These are phyloP conservation scores for Boletus reticuloceps DNA, from an alignment of 768 basidiomycete species.

Conservation along the genomic window DNA sequence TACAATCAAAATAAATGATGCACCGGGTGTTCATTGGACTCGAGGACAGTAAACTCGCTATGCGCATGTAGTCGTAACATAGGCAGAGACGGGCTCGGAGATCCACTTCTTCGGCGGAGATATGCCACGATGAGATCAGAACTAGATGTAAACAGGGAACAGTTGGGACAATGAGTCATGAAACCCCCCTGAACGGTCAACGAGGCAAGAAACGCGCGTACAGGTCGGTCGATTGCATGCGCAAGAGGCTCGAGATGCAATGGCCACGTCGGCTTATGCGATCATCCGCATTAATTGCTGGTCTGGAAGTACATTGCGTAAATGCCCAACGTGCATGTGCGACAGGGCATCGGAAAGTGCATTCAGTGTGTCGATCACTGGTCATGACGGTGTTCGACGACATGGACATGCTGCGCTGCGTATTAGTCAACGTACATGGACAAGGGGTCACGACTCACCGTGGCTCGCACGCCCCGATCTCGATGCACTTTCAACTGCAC, in stretches of 20 bases:
- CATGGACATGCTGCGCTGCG: not conserved
- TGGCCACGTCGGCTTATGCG: not conserved
- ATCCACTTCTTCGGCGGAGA: conserved; percentile 19
- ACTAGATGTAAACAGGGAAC: not conserved
- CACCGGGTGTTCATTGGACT: not conserved
- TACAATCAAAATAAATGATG: too few relatives aligned
- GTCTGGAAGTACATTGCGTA: not conserved
- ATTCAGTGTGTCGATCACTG: not conserved
- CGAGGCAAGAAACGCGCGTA: conserved; percentile 1
- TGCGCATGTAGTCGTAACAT: not conserved
- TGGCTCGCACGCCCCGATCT: not conserved
- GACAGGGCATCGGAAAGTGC: not conserved
- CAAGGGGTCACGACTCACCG: not conserved
- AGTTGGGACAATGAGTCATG: not conserved
- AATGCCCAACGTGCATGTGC: not conserved
- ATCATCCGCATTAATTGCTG: not conserved
- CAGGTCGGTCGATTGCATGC: not conserved
- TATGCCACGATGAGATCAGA: conserved; percentile 2
- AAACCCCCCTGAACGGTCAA: not conserved
- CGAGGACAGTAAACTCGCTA: not conserved
- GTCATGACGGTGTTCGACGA: conserved; percentile 1
- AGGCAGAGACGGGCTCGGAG: conserved; percentile 3
- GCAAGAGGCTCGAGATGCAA: not conserved
- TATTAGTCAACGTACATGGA: not conserved
- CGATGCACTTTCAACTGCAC: not conserved